phyloP scores from a whole-genome alignment of 225 moss, liverwort and hornwort species.

The Rhytidiadelphus loreus region DNA sequence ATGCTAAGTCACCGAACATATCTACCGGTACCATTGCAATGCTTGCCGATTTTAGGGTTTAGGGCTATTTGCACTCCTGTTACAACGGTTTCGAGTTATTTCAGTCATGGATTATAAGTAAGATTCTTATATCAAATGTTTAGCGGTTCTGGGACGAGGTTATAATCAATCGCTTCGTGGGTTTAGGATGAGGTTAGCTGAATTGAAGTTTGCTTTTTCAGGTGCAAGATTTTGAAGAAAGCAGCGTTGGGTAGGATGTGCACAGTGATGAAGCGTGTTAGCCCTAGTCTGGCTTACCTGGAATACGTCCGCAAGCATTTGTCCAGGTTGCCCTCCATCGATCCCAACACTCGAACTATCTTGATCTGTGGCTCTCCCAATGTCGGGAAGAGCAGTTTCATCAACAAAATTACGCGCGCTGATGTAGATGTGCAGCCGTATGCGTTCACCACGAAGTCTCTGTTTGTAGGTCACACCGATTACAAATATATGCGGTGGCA shows the following conservation, averaged over 20 bases:
- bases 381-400: conserved; percentile 99
- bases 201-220: neutral
- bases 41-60: neutral
- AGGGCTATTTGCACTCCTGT: neutral
- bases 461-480: conserved; percentile 96
- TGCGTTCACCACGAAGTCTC: conserved; percentile 95
- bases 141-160: neutral
- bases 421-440: conserved; percentile 99
- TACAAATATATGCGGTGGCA: conserved; percentile 99
- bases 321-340: conserved; percentile 93
- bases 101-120: no score
- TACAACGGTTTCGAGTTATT: neutral
- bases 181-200: neutral
- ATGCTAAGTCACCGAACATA: neutral
- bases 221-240: conserved; percentile 99
- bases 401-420: conserved; percentile 94
- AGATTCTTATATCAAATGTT: neutral
- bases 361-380: conserved; percentile 95
- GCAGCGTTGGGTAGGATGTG: conserved; percentile 94
- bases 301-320: conserved; percentile 96
- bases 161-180: neutral
- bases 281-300: conserved; percentile 93
- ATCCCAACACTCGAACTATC: conserved; percentile 89
- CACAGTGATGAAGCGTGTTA: conserved; percentile 72
- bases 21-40: neutral